phyloP scores from a whole-genome alignment of 1,139 yeast genomes.

The Hansenula anomala region DNA sequence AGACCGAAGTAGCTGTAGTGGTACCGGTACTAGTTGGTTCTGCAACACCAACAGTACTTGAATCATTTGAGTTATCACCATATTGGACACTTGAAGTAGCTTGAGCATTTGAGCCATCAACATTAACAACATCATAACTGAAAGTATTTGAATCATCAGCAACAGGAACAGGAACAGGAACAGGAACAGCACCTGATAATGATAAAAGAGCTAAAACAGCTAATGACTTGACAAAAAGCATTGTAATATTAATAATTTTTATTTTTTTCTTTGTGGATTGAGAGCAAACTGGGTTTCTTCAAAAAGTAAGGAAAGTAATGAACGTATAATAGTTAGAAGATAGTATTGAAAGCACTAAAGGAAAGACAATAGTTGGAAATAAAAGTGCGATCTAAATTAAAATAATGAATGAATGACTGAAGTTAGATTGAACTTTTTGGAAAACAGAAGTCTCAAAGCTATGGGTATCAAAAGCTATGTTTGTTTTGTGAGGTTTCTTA shows the following conservation, averaged over 20 bases:
- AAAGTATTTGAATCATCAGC: slow-evolving; percentile 17
- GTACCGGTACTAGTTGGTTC: slow-evolving; percentile 9
- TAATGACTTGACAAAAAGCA: slow-evolving; percentile 20
- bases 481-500: too few species aligned
- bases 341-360: slow-evolving; percentile 10
- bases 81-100: slow-evolving; percentile 16
- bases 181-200: slow-evolving; percentile 17
- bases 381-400: slow-evolving; percentile 7
- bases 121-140: slow-evolving; percentile 22
- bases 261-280: not conserved
- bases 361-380: slow-evolving; percentile 25
- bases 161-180: slow-evolving; percentile 15
- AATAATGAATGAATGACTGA: slow-evolving; percentile 17
- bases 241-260: slow-evolving; percentile 1
- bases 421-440: slow-evolving; percentile 8
- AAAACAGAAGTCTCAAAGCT: not conserved
- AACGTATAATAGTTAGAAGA: slow-evolving; percentile 20
- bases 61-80: slow-evolving; percentile 10
- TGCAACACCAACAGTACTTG: slow-evolving; percentile 15
- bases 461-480: slow-evolving; percentile 2
- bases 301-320: slow-evolving; percentile 13
- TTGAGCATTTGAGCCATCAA: slow-evolving; percentile 21
- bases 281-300: slow-evolving; percentile 29
- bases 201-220: slow-evolving; percentile 15
- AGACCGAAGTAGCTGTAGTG: not conserved